Percentiles rank a stretch among this genome's conserved stretches.
These are phyloP conservation scores for Brassica incana DNA, from an alignment of 345 rosid species.

Conservation along the genomic window DNA sequence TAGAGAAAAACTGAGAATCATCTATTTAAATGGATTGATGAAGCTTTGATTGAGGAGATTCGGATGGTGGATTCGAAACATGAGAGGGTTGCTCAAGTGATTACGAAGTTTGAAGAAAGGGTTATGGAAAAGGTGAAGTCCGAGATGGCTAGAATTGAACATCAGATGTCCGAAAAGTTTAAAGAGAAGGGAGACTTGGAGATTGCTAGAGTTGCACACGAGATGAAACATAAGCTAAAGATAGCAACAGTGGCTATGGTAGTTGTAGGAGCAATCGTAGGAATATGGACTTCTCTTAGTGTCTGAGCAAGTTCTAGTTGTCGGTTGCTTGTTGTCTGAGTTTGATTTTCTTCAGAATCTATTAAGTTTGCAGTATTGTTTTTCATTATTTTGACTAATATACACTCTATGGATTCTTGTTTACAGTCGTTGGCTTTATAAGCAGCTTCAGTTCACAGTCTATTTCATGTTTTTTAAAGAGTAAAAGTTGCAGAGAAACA, in stretches of 20 bases:
- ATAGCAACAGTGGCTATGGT: neutral
- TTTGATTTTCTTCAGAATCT: neutral
- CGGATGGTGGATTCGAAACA: neutral
- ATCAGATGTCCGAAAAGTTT: neutral
- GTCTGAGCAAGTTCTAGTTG: neutral
- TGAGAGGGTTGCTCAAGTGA: neutral
- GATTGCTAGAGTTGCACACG: neutral
- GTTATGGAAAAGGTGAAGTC: neutral
- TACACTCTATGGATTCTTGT: too few relatives aligned
- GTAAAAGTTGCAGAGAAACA: too few relatives aligned
- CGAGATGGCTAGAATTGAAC: neutral
- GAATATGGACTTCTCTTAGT: neutral
- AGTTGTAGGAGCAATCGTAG: neutral
- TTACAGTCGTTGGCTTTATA: too few relatives aligned
- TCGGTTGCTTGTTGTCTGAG: neutral
- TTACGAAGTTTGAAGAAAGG: neutral
- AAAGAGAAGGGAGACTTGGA: neutral
- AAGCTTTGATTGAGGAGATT: neutral
- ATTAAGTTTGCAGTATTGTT: neutral
- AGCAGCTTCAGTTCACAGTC: neutral
- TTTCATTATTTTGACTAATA: too few relatives aligned
- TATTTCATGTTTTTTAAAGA: too few relatives aligned
- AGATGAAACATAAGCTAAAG: neutral
- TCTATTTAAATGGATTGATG: neutral
- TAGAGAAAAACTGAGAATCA: neutral